These are phyloP conservation scores for Vaccinium corymbosum DNA, from an alignment of 148 eudicot genomes.

Conservation along the genomic window DNA sequence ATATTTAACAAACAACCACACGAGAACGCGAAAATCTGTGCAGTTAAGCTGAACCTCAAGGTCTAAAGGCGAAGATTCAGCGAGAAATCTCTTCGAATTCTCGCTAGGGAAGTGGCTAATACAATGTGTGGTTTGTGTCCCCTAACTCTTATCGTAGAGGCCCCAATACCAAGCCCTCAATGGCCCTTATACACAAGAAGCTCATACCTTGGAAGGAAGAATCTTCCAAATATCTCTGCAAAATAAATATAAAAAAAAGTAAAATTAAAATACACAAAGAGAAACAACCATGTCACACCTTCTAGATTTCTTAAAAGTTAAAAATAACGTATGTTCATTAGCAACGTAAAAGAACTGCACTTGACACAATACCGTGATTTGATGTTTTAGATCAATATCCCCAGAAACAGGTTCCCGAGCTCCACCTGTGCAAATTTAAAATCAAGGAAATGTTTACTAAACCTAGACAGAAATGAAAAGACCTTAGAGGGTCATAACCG, in stretches of 20 bases:
- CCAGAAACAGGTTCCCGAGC: constrained; percentile 25
- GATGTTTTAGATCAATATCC: constrained; percentile 42
- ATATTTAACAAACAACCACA: too few relatives aligned
- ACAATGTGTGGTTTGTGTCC: background rate
- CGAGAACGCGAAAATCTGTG: too few relatives aligned
- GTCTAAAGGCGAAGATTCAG: background rate
- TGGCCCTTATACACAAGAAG: background rate
- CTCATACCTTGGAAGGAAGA: constrained; percentile 68
- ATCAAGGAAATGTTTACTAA: constrained; percentile 15
- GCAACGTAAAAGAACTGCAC: background rate
- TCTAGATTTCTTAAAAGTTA: background rate
- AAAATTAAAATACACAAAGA: too few relatives aligned
- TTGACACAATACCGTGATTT: constrained; percentile 47
- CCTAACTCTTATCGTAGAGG: background rate
- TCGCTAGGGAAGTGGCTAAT: background rate
- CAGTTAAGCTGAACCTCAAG: background rate
- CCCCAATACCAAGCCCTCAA: background rate
- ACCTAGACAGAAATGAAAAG: background rate
- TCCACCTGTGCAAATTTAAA: constrained; percentile 24
- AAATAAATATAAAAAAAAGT: background rate
- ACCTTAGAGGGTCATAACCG: background rate
- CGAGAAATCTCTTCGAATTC: background rate
- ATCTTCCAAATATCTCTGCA: constrained; percentile 74
- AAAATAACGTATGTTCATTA: background rate
- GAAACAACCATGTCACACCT: background rate